These are phyloP conservation scores for Acer yangbiense DNA, from an alignment of 345 rosid genomes.

Conservation along the genomic window DNA sequence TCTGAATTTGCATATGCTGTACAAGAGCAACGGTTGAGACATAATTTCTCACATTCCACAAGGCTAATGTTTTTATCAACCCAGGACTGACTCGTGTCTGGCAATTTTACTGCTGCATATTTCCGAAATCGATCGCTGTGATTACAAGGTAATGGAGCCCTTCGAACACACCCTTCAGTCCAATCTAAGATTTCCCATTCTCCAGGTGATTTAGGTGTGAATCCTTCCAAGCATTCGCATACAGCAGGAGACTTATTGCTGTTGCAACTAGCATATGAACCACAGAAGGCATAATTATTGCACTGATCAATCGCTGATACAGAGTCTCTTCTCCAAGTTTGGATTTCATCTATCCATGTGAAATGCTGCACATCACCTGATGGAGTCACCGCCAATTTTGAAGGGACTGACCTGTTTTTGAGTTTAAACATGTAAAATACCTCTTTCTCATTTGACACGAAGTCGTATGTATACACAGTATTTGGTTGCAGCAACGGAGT, in stretches of 20 bases:
- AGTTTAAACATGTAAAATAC: too few species aligned
- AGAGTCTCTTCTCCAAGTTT: neutral
- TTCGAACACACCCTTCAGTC: conserved; percentile 22
- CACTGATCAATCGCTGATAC: conserved; percentile 9
- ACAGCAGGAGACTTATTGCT: neutral
- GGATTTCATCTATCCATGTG: conserved; percentile 10
- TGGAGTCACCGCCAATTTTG: too few species aligned
- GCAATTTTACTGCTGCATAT: conserved; percentile 13
- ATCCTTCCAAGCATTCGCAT: conserved; percentile 24
- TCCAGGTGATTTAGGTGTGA: neutral
- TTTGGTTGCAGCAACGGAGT: too few species aligned
- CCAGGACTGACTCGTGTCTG: conserved; percentile 17
- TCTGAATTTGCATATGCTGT: conserved; percentile 26
- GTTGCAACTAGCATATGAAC: conserved; percentile 16
- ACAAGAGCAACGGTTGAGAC: conserved; percentile 29
- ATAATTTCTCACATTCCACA: conserved; percentile 11
- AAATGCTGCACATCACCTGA: neutral
- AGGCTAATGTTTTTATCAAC: conserved; percentile 11
- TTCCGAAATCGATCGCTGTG: conserved; percentile 8
- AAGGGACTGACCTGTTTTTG: too few species aligned
- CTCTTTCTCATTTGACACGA: too few species aligned
- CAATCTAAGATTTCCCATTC: conserved; percentile 16
- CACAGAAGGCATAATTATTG: conserved; percentile 20
- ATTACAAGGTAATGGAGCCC: conserved; percentile 10
- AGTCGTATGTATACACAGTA: too few species aligned